Evolutionary conservation across 352 stramenopile genomes (phyloP).

Genomic region (Pythium apleroticum): DNA sequence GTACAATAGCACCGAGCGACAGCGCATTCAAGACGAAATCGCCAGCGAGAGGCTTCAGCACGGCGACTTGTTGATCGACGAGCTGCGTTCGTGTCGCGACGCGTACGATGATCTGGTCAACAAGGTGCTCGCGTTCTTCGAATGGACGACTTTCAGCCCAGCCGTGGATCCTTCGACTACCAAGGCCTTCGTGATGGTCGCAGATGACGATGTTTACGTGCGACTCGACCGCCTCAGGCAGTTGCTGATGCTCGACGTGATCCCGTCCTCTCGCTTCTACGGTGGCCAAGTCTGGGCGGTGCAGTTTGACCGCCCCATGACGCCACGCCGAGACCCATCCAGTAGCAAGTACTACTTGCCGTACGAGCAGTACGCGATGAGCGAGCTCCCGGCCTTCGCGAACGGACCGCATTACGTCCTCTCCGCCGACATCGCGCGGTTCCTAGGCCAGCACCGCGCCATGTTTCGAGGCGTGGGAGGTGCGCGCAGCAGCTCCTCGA

Average conservation of each 20-base stretch:
- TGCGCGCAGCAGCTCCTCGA: not conserved
- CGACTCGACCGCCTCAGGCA: slow-evolving; percentile 7
- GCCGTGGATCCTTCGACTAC: slow-evolving; percentile 25
- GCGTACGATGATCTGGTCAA: slow-evolving; percentile 47
- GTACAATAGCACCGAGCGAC: not conserved
- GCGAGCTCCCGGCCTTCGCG: slow-evolving; percentile 34
- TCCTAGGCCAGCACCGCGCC: slow-evolving; percentile 26
- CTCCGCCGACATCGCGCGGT: slow-evolving; percentile 31
- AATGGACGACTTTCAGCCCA: not conserved
- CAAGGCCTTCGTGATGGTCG: slow-evolving; percentile 39
- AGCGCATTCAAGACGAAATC: slow-evolving; percentile 5
- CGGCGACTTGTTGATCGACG: slow-evolving; percentile 46
- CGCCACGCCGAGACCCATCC: slow-evolving; percentile 2
- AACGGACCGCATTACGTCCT: slow-evolving; percentile 43
- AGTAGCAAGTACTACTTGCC: slow-evolving; percentile 24
- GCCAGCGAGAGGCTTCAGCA: slow-evolving; percentile 32
- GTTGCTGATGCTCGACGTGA: not conserved
- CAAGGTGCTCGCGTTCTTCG: slow-evolving; percentile 59
- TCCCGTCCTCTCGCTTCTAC: slow-evolving; percentile 24
- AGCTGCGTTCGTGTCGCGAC: slow-evolving; percentile 48
- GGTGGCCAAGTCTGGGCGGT: slow-evolving; percentile 39
- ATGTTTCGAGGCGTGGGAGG: slow-evolving; percentile 19
- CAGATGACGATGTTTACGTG: slow-evolving; percentile 57
- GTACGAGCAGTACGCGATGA: slow-evolving; percentile 28
- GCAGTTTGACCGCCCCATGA: slow-evolving; percentile 23